Percentiles rank a stretch among this genome's conserved stretches.
Conservation (phyloP, 1,284 basidiomycete genomes). For the Marasmius tenuissimus region DNA sequence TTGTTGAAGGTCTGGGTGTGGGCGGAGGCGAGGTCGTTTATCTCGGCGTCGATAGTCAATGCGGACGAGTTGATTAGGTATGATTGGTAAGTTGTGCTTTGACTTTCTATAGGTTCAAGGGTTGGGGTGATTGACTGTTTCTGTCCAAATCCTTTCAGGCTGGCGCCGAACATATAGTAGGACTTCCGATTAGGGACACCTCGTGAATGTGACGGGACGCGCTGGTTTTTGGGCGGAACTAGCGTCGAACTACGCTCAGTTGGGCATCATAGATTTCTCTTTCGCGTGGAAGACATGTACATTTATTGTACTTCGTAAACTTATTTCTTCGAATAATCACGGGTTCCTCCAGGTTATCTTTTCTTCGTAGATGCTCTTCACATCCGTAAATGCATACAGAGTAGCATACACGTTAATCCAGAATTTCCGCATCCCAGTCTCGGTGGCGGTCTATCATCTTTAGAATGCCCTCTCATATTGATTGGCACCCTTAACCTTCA, state of each 20-base stretch:
- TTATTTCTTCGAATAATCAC: no score
- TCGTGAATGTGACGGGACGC: neutral
- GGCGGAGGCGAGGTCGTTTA: conserved; percentile 86
- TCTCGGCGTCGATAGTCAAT: conserved; percentile 74
- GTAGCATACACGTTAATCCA: neutral
- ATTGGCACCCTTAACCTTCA: conserved; percentile 59
- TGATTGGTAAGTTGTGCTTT: conserved; percentile 59
- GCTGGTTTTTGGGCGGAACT: neutral
- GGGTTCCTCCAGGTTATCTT: no score
- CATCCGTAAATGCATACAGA: neutral
- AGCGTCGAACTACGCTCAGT: no score
- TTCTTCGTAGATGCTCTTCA: no score
- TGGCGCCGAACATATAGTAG: conserved; percentile 5
- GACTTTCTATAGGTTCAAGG: neutral
- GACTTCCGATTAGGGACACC: neutral
- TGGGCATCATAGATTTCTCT: no score
- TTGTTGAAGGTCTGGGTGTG: conserved; percentile 93
- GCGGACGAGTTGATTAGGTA: conserved; percentile 78
- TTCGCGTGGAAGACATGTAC: no score
- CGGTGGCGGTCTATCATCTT: neutral
- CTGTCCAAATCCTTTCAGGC: neutral
- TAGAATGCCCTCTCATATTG: conserved; percentile 53
- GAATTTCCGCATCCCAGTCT: neutral
- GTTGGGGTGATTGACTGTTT: neutral
- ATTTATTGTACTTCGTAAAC: no score